These are phyloP conservation scores for Mycena latifolia DNA, from an alignment of 768 basidiomycete species.

Conservation along the genomic window DNA sequence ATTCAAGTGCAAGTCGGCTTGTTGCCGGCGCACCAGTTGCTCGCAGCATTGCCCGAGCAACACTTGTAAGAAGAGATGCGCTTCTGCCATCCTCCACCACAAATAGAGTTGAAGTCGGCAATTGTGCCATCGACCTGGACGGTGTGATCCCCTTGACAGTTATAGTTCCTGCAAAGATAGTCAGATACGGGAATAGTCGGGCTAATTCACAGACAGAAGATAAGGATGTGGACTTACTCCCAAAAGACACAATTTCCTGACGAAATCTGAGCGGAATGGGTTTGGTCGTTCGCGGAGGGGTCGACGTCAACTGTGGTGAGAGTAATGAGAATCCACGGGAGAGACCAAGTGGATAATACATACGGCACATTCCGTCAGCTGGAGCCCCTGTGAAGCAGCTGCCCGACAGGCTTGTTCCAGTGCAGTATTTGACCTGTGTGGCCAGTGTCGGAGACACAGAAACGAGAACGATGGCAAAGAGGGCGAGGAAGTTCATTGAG, in stretches of 20 bases:
- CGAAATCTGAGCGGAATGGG: constrained; percentile 9
- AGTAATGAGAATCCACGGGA: too few species aligned
- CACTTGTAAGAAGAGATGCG: constrained; percentile 20
- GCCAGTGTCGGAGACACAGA: too few species aligned
- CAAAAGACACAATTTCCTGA: constrained; percentile 9
- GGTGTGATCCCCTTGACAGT: constrained; percentile 4
- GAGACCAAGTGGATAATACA: too few species aligned
- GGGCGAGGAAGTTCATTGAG: too few species aligned
- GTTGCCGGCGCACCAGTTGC: constrained; percentile 15
- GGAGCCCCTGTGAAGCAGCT: too few species aligned
- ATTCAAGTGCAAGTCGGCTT: constrained; percentile 11
- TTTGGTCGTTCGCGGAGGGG: constrained; percentile 16
- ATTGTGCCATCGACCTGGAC: constrained; percentile 3
- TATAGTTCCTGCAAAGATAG: neutral
- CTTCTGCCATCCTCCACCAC: constrained; percentile 18
- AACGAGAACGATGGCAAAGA: too few species aligned
- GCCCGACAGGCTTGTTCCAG: too few species aligned
- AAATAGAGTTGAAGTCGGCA: neutral
- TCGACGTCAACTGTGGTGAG: constrained; percentile 14
- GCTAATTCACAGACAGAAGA: too few species aligned
- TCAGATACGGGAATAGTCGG: too few species aligned
- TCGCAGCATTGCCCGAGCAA: constrained; percentile 2
- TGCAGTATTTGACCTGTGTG: too few species aligned
- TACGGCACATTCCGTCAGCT: too few species aligned
- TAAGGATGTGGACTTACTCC: neutral